Base-by-base conservation (phyloP, 2,329 filamentous ascomycete genomes). In the Dendryphion nanum region DNA sequence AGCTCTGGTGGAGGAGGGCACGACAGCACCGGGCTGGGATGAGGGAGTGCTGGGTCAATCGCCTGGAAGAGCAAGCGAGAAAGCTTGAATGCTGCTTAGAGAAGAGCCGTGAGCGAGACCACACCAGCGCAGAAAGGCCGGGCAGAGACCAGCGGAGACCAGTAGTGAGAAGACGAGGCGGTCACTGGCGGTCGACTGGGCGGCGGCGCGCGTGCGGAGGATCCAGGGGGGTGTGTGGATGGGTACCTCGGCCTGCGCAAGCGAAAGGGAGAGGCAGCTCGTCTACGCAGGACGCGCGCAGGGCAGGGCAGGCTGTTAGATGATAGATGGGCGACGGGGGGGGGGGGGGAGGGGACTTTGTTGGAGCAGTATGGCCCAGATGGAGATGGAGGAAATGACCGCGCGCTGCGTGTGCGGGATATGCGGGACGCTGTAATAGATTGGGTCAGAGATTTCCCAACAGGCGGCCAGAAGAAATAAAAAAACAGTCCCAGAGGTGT, bases 1-100 rank as follows among this genome's bases (percentile, higher is more conserved):
- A n/a, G n/a, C n/a, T n/a, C 16, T 30, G 29, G 29, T 10, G 31
- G 20, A 29, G 20, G 26, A 21, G 31, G 18, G 18, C 15, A 33
- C 16, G 31, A 30, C 29, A 30, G 29, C 38, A 30, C 28, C 21
- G 33, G 33, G 32, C 32, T 37, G 35, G 28, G 34, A 12, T 10
- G 35, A 23, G 28, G 20, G 35, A 16, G 26, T 24, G n/a, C n/a
- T n/a, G n/a, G n/a, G n/a, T n/a, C n/a, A n/a, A n/a, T n/a, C n/a
- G n/a, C n/a, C n/a, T n/a, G 20, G 17, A 21, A 30, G 29, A n/a
- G 18, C 30, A 38, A 31, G 36, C 36, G 36, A 38, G 29, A 38
- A 33, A 38, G 36, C 36, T 38, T 38, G 36, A 23, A 14, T n/a
- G 16, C 10, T 8, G 10, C 23, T n/a, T 26, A 26, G 23, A 26